A percentile compares a stretch with the other conserved stretches of the same genome.
Conservation (phyloP, 2,329 filamentous ascomycete species). For the Massarina eburnea region DNA sequence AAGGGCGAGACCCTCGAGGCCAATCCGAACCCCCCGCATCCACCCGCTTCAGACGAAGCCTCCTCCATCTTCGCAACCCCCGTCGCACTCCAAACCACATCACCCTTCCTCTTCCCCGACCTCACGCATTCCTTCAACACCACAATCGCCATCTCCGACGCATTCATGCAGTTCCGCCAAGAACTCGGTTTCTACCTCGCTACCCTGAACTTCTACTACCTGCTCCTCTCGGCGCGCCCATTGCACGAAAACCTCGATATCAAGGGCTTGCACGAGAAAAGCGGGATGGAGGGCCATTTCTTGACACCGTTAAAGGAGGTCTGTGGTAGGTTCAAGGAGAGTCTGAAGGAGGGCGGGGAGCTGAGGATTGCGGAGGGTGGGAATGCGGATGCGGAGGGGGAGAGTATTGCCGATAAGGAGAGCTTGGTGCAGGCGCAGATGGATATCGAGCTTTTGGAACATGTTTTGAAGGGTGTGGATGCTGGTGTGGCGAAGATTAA, state of each 20-base stretch:
- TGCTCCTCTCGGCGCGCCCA: slow-evolving; percentile 54
- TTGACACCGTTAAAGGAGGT: slow-evolving; percentile 46
- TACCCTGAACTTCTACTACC: slow-evolving; percentile 60
- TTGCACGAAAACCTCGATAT: slow-evolving; percentile 53
- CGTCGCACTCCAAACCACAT: slow-evolving; percentile 50
- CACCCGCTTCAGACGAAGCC: slow-evolving; percentile 11
- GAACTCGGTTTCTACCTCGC: slow-evolving; percentile 59
- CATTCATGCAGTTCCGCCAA: slow-evolving; percentile 51
- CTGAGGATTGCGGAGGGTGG: slow-evolving; percentile 41
- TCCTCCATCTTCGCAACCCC: slow-evolving; percentile 50
- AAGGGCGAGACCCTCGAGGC: slow-evolving; percentile 61
- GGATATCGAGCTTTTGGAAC: slow-evolving; percentile 38
- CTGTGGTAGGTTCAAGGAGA: slow-evolving; percentile 38
- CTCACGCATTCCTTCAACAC: slow-evolving; percentile 46
- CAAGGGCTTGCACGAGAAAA: slow-evolving; percentile 43
- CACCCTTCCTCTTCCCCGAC: slow-evolving; percentile 56
- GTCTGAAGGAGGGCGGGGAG: slow-evolving; percentile 35
- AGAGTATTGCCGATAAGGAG: slow-evolving; percentile 17
- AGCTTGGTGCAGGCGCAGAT: slow-evolving; percentile 36
- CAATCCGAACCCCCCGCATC: slow-evolving; percentile 16
- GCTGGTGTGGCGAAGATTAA: slow-evolving; percentile 2
- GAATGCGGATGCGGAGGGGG: slow-evolving; percentile 19
- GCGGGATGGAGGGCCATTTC: slow-evolving; percentile 46
- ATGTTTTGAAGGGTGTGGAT: slow-evolving; percentile 34
- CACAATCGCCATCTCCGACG: slow-evolving; percentile 25